Base-by-base conservation (phyloP, 345 rosid genomes). In the Sonneratia caseolaris region DNA sequence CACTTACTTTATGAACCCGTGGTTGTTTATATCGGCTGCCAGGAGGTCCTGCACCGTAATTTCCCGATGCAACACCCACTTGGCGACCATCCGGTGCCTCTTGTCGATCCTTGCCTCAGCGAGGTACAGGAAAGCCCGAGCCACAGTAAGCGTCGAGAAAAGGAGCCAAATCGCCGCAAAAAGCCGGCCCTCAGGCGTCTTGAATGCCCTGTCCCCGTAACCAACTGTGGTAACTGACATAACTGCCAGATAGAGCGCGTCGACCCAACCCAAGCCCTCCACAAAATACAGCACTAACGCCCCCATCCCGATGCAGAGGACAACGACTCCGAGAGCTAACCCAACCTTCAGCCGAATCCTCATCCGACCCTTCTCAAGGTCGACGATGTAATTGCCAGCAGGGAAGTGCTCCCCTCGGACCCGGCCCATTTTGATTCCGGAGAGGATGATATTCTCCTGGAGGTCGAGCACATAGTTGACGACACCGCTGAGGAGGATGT, bases 161-260 rank as follows among this genome's bases (percentile, higher is more conserved):
- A 90, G 77, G 5, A 90, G 86, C 96, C 93, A 90, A 74, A 76
- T 71, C 3, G 88, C 87, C 0, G 96, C 96, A 19, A 90, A 88
- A 45, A 90, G 76, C 73, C 96, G 68, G 18, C 96, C 96, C 1
- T 79, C 37, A 27, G 87, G 68, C 3, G 93, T 86, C 71, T 82
- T 81, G 68, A 88, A 90, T 7, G 93, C 96, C 59, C 81, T 72
- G 68, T 90, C 93, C 4, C 91, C 93, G 22, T 84, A 90, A 5
- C 96, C 96, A 27, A 90, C 96, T 0, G 93, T 90, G 0, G 96
- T 90, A 1, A 90, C 93, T 5, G 96, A 90, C 93, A 90, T 86
- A 68, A 90, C 93, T 32, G 96, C 82, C 76, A 88, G 73, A 72
- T 90, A 90, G 77, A 90, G 71, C 40, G 96, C 85, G 69, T 90